phyloP scores from a whole-genome alignment of 139 green algal genomes.

The Trebouxia sp. region DNA sequence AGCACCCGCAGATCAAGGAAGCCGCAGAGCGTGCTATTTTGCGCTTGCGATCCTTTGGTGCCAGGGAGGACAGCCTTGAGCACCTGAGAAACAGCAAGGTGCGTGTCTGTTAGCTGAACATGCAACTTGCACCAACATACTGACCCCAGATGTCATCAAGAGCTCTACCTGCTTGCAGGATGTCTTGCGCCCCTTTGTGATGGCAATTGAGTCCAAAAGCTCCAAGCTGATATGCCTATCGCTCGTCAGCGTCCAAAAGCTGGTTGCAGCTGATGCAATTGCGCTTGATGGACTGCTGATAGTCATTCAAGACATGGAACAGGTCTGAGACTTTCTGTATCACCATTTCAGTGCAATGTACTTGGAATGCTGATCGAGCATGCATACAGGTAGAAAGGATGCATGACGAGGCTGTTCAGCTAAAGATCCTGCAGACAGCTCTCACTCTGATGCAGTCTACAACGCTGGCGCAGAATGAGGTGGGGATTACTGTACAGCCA shows the following conservation, averaged over 20 bases:
- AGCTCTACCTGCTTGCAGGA: constrained; percentile 59
- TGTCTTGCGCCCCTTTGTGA: constrained; percentile 75
- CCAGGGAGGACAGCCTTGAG: constrained; percentile 38
- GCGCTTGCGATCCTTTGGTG: constrained; percentile 49
- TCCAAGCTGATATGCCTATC: constrained; percentile 63
- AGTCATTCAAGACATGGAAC: constrained; percentile 61
- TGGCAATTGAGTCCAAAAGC: constrained; percentile 77
- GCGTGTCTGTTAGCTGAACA: neutral
- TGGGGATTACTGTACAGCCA: neutral
- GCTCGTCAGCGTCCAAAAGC: constrained; percentile 77
- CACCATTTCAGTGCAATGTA: neutral
- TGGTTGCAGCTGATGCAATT: constrained; percentile 79
- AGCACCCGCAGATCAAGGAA: constrained; percentile 74
- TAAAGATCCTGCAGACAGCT: constrained; percentile 84
- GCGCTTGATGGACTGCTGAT: constrained; percentile 47
- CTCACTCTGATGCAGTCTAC: constrained; percentile 81
- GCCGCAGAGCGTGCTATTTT: constrained; percentile 65
- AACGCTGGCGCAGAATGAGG: constrained; percentile 55
- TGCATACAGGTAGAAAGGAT: constrained; percentile 59
- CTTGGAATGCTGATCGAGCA: too few species aligned
- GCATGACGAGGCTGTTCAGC: constrained; percentile 75
- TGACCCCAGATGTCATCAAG: neutral
- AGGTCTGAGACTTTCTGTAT: constrained; percentile 50
- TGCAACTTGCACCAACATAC: neutral
- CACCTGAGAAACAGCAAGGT: constrained; percentile 50